phyloP scores from a whole-genome alignment of 352 stramenopile genomes.

The Blastocystis sp. region DNA sequence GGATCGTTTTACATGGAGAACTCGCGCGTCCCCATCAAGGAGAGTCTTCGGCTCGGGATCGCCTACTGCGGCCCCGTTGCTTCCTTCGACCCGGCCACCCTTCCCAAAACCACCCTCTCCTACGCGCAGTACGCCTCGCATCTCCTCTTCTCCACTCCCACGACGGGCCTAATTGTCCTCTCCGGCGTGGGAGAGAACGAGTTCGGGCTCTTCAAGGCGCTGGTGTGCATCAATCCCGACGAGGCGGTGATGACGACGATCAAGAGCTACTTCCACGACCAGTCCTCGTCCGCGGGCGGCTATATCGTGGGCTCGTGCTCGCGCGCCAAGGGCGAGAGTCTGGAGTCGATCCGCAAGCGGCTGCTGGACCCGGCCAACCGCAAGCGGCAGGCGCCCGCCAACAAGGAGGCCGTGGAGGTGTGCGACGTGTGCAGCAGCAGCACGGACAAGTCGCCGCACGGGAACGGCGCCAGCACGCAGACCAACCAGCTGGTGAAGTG shows the following conservation, averaged over 20 bases:
- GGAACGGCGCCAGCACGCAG: neutral
- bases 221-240: conserved; percentile 53
- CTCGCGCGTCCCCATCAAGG: conserved; percentile 37
- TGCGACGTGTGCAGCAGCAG: conserved; percentile 51
- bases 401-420: conserved; percentile 39
- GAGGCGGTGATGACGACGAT: conserved; percentile 33
- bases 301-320: neutral
- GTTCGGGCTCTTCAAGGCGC: conserved; percentile 56
- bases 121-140: conserved; percentile 24
- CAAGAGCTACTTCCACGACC: conserved; percentile 56
- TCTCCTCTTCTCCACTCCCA: conserved; percentile 13
- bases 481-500: conserved; percentile 19
- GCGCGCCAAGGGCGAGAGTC: conserved; percentile 20
- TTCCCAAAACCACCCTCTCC: conserved; percentile 10
- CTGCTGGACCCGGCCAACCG: conserved; percentile 38
- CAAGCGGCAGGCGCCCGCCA: neutral
- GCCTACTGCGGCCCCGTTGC: conserved; percentile 5
- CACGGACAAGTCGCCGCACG: neutral
- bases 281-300: neutral
- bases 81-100: conserved; percentile 18
- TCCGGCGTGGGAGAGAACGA: conserved; percentile 56
- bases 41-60: conserved; percentile 52
- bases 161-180: conserved; percentile 23
- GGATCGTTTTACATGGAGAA: conserved; percentile 64
- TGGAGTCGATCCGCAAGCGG: conserved; percentile 37